phyloP scores from a whole-genome alignment of 768 basidiomycete genomes.

The Megacollybia marginata region DNA sequence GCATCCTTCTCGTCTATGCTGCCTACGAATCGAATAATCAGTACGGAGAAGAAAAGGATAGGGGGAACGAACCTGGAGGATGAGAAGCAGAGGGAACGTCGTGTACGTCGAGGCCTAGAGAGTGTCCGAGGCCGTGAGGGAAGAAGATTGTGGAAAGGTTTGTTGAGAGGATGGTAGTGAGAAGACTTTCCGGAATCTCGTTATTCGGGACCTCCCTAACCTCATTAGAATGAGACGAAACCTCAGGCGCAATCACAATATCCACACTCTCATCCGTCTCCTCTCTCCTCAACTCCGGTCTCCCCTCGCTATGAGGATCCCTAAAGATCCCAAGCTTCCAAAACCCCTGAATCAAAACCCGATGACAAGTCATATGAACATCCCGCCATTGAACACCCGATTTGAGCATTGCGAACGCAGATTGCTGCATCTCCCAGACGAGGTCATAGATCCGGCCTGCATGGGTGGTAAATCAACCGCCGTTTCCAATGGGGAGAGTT shows the following conservation, averaged over 20 bases:
- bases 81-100: slow-evolving; percentile 83
- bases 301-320: slow-evolving; percentile 20
- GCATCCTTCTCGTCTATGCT: no score
- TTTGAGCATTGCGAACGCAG: slow-evolving; percentile 59
- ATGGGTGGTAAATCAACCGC: slow-evolving; percentile 80
- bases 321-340: slow-evolving; percentile 82
- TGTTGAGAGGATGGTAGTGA: no score
- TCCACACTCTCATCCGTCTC: slow-evolving; percentile 56
- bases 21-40: no score
- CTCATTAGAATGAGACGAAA: slow-evolving; percentile 46
- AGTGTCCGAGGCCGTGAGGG: slow-evolving; percentile 91
- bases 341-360: slow-evolving; percentile 75
- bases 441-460: slow-evolving; percentile 79
- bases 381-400: slow-evolving; percentile 89
- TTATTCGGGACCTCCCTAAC: no score
- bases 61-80: slow-evolving; percentile 24
- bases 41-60: no score
- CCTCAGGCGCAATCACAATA: slow-evolving; percentile 67
- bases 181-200: no score
- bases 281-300: slow-evolving; percentile 36
- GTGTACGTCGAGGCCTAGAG: slow-evolving; percentile 90
- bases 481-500: slow-evolving; percentile 90
- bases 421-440: slow-evolving; percentile 80
- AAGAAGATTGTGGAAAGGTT: slow-evolving; percentile 45
- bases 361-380: slow-evolving; percentile 79